Evolutionary conservation across 2,329 filamentous ascomycete genomes (phyloP), one percentile per base, ranked within the genome.

Genomic region (Neocucurbitaria cava): DNA sequence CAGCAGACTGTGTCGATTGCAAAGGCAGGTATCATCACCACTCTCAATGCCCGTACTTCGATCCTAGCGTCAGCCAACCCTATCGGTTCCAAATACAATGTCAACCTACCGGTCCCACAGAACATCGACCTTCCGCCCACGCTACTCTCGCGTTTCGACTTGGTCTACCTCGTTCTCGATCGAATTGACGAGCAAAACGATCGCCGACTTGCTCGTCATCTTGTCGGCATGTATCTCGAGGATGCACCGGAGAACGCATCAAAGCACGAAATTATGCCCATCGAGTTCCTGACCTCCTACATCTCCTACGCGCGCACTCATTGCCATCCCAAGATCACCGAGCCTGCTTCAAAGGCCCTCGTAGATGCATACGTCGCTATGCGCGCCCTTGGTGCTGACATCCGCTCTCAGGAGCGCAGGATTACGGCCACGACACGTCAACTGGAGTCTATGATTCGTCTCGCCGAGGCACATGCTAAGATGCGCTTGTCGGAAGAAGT

Each of bases 81-180:
- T 1, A 98, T 99, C 63, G 95, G 95, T 68, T 96, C 92, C 79
- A 93, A 96, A 73, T 99, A 99, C 80, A 98, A 99, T 76, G 90
- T 92, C 2, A 94, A 96, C 69, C 80, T 99, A 21, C 93, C 95
- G 0, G 95, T 99, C 13, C 95, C 95, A 3, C 93, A 98, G 70
- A 99, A 99, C 76, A 99, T 99, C 67, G 95, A 99, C 71, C 86
- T 99, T 8, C 95, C 95, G 0, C 95, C 95, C 0, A 99, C 95
- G 0, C 83, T 99, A 6, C 85, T 99, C 47, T 97, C 93, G 5
- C 89, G 95, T 82, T 99, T 99, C 73, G 95, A 99, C 75, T 82
- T 99, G 6, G 94, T 99, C 46, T 99, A 99, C 72, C 87, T 99
- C 1, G 95, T 99, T 39, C 87, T 99, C 43, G 95, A 99, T 74